These are phyloP conservation scores for Botrytis tulipae DNA, from an alignment of 2,329 filamentous ascomycete genomes.

Conservation along the genomic window DNA sequence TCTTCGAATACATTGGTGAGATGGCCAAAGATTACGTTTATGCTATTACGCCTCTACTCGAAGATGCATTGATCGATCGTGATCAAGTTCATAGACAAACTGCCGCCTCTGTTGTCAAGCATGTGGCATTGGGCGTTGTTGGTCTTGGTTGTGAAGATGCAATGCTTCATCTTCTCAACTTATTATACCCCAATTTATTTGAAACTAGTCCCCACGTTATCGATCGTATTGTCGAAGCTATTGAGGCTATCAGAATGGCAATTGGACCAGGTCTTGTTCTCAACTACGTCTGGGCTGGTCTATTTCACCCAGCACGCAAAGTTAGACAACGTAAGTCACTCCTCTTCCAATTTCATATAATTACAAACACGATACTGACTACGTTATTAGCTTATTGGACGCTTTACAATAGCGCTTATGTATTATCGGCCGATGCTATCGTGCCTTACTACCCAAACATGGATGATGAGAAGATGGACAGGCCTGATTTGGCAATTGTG, in stretches of 20 bases:
- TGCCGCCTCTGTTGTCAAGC: conserved; percentile 94
- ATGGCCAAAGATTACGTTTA: conserved; percentile 99
- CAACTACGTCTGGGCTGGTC: conserved; percentile 97
- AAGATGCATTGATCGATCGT: conserved; percentile 95
- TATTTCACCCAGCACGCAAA: conserved; percentile 96
- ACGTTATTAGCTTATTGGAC: conserved; percentile 73
- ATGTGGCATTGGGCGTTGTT: conserved; percentile 95
- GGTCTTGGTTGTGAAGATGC: conserved; percentile 96
- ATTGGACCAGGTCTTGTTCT: conserved; percentile 89
- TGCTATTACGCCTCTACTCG: conserved; percentile 89
- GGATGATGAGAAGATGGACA: conserved; percentile 74
- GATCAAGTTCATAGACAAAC: conserved; percentile 98
- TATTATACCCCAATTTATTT: conserved; percentile 95
- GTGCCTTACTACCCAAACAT: conserved; percentile 93
- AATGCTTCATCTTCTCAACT: conserved; percentile 95
- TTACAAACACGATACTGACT: not conserved
- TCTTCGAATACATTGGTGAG: conserved; percentile 99
- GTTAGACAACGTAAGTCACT: conserved; percentile 62
- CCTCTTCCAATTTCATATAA: not conserved
- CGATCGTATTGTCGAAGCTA: conserved; percentile 94
- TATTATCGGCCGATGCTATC: conserved; percentile 89
- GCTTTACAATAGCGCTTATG: conserved; percentile 95
- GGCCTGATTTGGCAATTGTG: conserved; percentile 80
- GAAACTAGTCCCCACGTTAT: conserved; percentile 98
- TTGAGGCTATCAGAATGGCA: conserved; percentile 91